Evolutionary conservation across 1,284 basidiomycete species (phyloP).

Genomic region (Butyriboletus appendiculatus): DNA sequence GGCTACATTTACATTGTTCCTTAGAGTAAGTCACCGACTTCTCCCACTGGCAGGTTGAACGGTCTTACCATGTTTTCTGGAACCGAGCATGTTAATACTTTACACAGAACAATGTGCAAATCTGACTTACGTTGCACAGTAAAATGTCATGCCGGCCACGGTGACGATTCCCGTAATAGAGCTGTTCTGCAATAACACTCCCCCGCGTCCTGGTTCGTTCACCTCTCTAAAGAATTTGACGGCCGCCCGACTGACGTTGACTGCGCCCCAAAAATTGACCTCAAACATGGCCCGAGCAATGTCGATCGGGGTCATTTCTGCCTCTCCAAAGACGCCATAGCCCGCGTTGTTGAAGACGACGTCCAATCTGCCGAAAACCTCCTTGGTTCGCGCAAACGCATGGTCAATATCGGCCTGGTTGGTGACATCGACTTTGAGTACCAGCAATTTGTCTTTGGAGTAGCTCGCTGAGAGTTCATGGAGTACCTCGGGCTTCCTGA

Average conservation of each 20-base stretch:
- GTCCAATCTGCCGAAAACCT: constrained; percentile 11
- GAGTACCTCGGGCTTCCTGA: constrained; percentile 1
- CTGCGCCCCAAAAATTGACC: constrained; percentile 25
- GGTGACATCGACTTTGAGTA: constrained; percentile 8
- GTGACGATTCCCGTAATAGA: not conserved
- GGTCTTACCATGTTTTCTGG: constrained; percentile 9
- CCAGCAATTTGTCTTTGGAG: constrained; percentile 1
- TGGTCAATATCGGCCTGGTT: constrained; percentile 4
- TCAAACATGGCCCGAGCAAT: constrained; percentile 17
- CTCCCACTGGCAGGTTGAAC: not conserved
- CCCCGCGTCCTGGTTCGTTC: constrained; percentile 14
- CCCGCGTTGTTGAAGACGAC: constrained; percentile 21
- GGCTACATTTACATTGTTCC: constrained; percentile 6
- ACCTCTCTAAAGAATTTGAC: constrained; percentile 21
- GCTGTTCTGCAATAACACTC: constrained; percentile 7
- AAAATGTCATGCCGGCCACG: not conserved
- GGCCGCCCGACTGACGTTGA: constrained; percentile 12
- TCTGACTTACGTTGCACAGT: constrained; percentile 1
- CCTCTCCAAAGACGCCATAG: constrained; percentile 8
- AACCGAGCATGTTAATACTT: not conserved
- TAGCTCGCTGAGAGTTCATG: not conserved
- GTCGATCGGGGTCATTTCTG: constrained; percentile 3
- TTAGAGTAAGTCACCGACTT: not conserved
- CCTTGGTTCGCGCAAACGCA: constrained; percentile 10
- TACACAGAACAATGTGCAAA: not conserved